Conservation (phyloP, 805 yeast genomes). For the Cyberlindnera mycetangii region DNA sequence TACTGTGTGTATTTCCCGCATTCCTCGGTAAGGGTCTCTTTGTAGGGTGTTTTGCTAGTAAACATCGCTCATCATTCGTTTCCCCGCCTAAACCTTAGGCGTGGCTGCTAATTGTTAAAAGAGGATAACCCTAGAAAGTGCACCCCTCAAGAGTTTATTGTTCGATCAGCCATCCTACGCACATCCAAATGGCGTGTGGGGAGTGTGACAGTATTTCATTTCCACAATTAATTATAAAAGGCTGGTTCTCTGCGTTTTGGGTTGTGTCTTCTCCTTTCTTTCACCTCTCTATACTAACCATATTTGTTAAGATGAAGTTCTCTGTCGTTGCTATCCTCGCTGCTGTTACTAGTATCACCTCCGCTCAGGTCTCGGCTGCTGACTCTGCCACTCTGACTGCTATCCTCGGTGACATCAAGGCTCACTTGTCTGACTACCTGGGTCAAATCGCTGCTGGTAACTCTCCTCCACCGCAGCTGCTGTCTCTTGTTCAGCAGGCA, state of each 20-base stretch:
- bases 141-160: too few relatives aligned
- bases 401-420: conserved; percentile 16
- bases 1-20: background rate
- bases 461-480: conserved; percentile 29
- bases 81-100: too few relatives aligned
- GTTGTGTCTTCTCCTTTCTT: too few relatives aligned
- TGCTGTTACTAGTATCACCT: background rate
- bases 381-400: conserved; percentile 7
- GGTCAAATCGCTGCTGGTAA: conserved; percentile 19
- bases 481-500: conserved; percentile 25
- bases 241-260: too few relatives aligned
- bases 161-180: too few relatives aligned
- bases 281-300: background rate
- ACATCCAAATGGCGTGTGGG: too few relatives aligned
- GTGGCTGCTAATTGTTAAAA: too few relatives aligned
- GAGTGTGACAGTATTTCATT: too few relatives aligned
- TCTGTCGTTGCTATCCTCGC: conserved; percentile 4
- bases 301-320: background rate
- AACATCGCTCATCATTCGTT: too few relatives aligned
- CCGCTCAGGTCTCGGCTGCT: conserved; percentile 7
- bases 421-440: conserved; percentile 19
- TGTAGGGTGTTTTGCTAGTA: too few relatives aligned
- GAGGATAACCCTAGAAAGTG: too few relatives aligned
- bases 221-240: too few relatives aligned
- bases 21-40: background rate